Evolutionary conservation across 1,139 yeast genomes (phyloP), one percentile per base, ranked within the genome.

Genomic region (Kurtzmaniella natalensis): DNA sequence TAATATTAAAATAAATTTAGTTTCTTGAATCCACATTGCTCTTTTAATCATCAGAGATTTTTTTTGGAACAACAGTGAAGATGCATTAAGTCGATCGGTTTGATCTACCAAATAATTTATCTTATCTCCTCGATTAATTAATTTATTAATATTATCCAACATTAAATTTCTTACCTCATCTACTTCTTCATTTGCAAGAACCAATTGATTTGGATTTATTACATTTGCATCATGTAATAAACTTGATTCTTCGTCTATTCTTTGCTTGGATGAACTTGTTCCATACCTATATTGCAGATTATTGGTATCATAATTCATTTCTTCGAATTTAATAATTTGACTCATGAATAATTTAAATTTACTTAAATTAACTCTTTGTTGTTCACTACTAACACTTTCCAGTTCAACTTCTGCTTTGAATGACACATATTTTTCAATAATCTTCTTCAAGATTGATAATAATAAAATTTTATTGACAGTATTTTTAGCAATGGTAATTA

Each of bases 91-190:
- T 35, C 80, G 68, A 43, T 84, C 85, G 1, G 96, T 87, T 53
- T 88, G 88, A 52, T 81, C 84, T 13, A 87, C 94, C 41, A 88
- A 66, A 32, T 75, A 58, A 42, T 78, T 77, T 39, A 88, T 77
- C 38, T 85, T 72, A 48, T 87, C 96, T 9, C 95, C 95, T 37
- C 96, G 71, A 48, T 78, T 79, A 49, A 88, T 64, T 18, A 88
- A 63, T 48, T 75, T 76, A 46, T 76, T 81, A 37, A 81, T 78
- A 47, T 81, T 81, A 40, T 79, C 85, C 48, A 77, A 72, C 87
- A 81, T 80, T 32, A 81, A 58, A 34, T 70, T 72, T 32, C 78
- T 55, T 9, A 76, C 78, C 44, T 74, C 78, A 31, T 64, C 70
- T 3, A 73, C 69, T 35, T 75, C 81, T 39, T 65, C 73, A 34